Base-by-base conservation (phyloP, 768 basidiomycete genomes). In the Hygrophorus pudorinus region DNA sequence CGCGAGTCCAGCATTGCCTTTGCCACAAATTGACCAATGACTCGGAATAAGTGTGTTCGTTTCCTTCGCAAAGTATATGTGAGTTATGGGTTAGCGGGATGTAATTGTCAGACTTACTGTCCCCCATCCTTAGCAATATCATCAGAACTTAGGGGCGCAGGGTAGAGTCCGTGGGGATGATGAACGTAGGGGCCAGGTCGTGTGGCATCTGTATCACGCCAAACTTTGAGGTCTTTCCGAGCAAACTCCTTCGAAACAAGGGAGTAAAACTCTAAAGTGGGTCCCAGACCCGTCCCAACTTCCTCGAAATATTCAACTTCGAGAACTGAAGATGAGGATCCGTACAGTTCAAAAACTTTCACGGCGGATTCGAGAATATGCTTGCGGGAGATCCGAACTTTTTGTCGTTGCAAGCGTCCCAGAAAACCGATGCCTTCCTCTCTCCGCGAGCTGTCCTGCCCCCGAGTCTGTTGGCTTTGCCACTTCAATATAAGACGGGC, bases 271-370 rank as follows among this genome's bases (percentile, higher is more conserved):
- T 99, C 96, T 17, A 98, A 72, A 18, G 96, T 98, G 5, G 96
- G 96, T 2, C 96, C 96, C 9, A 99, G 69, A 14, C 96, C 96
- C 6, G 94, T 98, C 14, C 96, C 96, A 38, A 97, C 93, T 68
- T 99, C 96, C 57, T 96, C 91, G 56, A 97, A 97, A 66, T 97
- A 98, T 65, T 99, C 93, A 41, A 98, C 91, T 60, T 99, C 96
- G 33, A 99, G 75, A 16, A 97, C 79, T 0, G 91, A 91, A 3
- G 85, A 87, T 2, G 89, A 91, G 0, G 89, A 88, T 1, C 96
- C 96, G 54, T 97, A 99, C 40, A 98, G 76, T 58, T 94, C 92
- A 51, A 99, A 89, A 7, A 93, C 89, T 62, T 97, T 97, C 56
- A 93, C 82, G 1, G 91, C 92, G 14, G 92, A 94, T 60, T 98